Conservation (phyloP, 352 stramenopile genomes). For the Pythium chondricola region DNA sequence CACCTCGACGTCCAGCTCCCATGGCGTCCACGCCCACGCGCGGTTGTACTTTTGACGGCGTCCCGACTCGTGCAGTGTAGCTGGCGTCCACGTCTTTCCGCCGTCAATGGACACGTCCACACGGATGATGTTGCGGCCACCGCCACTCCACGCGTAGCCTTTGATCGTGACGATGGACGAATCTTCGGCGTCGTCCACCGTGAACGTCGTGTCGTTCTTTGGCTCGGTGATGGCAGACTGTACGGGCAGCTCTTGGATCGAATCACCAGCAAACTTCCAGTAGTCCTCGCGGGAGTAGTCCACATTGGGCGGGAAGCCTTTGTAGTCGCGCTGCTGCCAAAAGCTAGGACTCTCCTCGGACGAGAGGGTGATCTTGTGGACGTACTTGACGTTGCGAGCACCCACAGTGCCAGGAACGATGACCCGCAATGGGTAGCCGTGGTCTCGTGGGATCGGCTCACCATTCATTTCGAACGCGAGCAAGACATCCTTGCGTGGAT, state of each 20-base stretch:
- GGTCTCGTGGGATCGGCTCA: constrained; percentile 88
- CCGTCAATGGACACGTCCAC: constrained; percentile 95
- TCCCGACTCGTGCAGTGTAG: constrained; percentile 80
- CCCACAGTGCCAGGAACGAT: constrained; percentile 95
- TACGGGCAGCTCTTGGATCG: constrained; percentile 90
- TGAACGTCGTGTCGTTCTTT: constrained; percentile 39
- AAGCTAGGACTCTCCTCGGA: constrained; percentile 82
- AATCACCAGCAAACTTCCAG: constrained; percentile 79
- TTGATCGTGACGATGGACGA: constrained; percentile 85
- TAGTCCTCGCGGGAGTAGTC: constrained; percentile 83
- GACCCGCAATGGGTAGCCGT: constrained; percentile 94
- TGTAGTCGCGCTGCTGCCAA: constrained; percentile 93
- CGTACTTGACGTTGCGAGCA: constrained; percentile 96
- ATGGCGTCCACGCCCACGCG: constrained; percentile 95
- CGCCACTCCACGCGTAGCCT: constrained; percentile 93
- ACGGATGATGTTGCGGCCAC: constrained; percentile 92
- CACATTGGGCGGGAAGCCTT: constrained; percentile 79
- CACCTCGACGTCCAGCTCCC: constrained; percentile 91
- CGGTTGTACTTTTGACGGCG: constrained; percentile 85
- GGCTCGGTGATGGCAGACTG: constrained; percentile 88
- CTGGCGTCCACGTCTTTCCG: constrained; percentile 90
- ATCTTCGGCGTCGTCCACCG: constrained; percentile 49
- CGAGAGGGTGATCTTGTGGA: constrained; percentile 87
- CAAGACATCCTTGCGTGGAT: constrained; percentile 93
- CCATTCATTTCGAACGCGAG: constrained; percentile 99